These are phyloP conservation scores for Nissolia schottii DNA, from an alignment of 306 rosid species.

Conservation along the genomic window DNA sequence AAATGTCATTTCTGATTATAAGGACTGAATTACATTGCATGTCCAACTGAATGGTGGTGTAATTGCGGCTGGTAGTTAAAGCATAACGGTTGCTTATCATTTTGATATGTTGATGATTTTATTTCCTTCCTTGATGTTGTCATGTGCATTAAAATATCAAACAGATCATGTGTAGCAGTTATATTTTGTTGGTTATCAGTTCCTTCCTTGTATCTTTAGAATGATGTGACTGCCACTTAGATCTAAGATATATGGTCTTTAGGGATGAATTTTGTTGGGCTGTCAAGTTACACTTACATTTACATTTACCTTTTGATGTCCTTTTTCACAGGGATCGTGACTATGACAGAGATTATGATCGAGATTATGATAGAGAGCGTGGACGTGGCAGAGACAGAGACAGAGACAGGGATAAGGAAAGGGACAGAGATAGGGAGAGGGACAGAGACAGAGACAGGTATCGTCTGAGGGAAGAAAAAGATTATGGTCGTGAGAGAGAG, in stretches of 20 bases:
- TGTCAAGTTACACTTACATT: conserved; percentile 4
- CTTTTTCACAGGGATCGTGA: conserved; percentile 73
- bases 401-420: conserved; percentile 47
- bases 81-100: background rate
- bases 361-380: conserved; percentile 73
- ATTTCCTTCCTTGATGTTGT: conserved; percentile 4
- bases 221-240: background rate
- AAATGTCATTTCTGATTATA: background rate
- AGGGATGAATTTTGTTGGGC: background rate
- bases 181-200: background rate
- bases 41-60: background rate
- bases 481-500: conserved; percentile 63
- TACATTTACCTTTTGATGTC: background rate
- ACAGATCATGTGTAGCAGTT: background rate
- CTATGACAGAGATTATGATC: conserved; percentile 74
- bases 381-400: conserved; percentile 78
- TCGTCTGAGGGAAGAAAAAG: conserved; percentile 60
- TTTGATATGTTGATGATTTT: background rate
- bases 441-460: conserved; percentile 65
- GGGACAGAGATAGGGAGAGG: conserved; percentile 39
- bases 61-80: conserved; percentile 1
- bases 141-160: background rate
- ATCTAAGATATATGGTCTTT: background rate
- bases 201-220: background rate
- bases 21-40: background rate